A percentile compares a stretch with the other conserved stretches of the same genome.
phyloP scores from a whole-genome alignment of 139 green algal genomes.

The Diplosphaera chodatii region DNA sequence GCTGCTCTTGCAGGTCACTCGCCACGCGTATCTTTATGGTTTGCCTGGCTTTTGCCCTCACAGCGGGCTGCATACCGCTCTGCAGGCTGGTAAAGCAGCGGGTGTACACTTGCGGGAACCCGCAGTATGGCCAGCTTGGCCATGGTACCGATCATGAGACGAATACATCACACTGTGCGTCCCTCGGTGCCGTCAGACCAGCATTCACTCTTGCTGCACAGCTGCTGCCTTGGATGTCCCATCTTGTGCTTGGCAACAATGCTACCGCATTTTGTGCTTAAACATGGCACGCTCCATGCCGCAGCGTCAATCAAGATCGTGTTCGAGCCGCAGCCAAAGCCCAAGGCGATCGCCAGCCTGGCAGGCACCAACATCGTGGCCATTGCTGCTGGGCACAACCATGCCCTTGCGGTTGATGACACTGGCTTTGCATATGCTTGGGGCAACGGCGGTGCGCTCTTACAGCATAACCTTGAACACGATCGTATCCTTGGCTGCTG shows the following conservation, averaged over 20 bases:
- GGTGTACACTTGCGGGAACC: conserved; percentile 53
- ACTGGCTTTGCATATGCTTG: conserved; percentile 69
- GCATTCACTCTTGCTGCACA: no score
- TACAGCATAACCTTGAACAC: no score
- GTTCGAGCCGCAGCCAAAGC: conserved; percentile 77
- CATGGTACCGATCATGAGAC: conserved; percentile 84
- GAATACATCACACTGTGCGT: conserved; percentile 78
- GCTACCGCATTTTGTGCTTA: no score
- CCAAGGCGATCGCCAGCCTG: conserved; percentile 53
- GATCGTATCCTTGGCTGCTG: no score
- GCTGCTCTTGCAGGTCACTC: no score
- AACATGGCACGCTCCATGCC: no score
- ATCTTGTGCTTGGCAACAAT: no score
- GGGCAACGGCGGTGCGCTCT: conserved; percentile 36
- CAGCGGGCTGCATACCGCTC: no score
- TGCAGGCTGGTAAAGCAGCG: not conserved
- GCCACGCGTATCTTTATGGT: no score
- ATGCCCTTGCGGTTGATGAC: conserved; percentile 54
- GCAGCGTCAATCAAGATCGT: conserved; percentile 79
- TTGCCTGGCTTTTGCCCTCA: no score
- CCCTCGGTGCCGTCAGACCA: not conserved
- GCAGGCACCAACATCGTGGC: conserved; percentile 47
- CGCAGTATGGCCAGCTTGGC: conserved; percentile 91
- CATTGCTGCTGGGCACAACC: conserved; percentile 75
- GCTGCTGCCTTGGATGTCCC: no score